These are phyloP conservation scores for Trichoderma koningii DNA, from an alignment of 2,329 filamentous ascomycete species.

Conservation along the genomic window DNA sequence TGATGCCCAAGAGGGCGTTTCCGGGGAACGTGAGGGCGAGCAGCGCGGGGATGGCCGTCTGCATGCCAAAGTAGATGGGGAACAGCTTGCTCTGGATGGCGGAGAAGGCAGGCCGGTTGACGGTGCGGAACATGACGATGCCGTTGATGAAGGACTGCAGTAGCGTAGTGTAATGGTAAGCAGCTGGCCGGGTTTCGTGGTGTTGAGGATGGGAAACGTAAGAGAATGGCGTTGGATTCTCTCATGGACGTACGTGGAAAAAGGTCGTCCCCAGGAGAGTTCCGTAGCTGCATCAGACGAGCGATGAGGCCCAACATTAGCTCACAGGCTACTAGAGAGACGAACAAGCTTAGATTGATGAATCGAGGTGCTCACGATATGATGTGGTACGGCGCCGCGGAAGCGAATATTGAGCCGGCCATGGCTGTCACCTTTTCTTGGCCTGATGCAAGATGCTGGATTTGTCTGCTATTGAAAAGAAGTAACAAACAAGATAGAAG, in stretches of 20 bases:
- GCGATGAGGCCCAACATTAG: conserved; percentile 6
- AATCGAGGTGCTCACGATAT: conserved; percentile 57
- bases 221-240: not conserved
- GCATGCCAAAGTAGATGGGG: conserved; percentile 84
- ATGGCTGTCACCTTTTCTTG: conserved; percentile 39
- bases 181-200: not conserved
- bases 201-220: not conserved
- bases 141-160: conserved; percentile 71
- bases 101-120: conserved; percentile 79
- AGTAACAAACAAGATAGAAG: no score
- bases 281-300: conserved; percentile 65
- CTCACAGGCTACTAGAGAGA: not conserved
- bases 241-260: conserved; percentile 65
- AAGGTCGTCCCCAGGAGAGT: conserved; percentile 83
- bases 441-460: not conserved
- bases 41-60: conserved; percentile 71
- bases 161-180: conserved; percentile 14
- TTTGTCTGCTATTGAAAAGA: not conserved
- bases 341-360: not conserved
- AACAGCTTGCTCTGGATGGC: conserved; percentile 79
- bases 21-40: conserved; percentile 80
- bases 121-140: conserved; percentile 72
- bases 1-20: conserved; percentile 50
- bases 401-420: conserved; percentile 57
- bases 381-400: conserved; percentile 73